Conservation (phyloP, 176 grass and related monocot species). For the Triticum aestivum region DNA sequence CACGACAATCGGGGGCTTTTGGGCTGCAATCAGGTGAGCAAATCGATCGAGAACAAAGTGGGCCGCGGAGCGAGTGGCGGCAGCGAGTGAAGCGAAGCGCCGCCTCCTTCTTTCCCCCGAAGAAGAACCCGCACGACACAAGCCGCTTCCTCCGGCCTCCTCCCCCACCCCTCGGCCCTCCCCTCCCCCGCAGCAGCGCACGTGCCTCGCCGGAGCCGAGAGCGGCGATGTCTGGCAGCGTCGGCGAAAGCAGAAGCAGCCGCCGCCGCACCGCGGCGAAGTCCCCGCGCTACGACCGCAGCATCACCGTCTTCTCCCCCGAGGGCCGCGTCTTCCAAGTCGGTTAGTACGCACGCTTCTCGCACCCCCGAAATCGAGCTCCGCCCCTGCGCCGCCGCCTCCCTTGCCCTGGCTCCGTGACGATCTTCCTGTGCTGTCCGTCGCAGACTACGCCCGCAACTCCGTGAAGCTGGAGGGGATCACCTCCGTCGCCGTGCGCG, state of each 20-base stretch:
- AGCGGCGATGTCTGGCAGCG: background rate
- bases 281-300: constrained; percentile 28
- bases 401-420: background rate
- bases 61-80: background rate
- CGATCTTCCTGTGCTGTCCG: background rate
- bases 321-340: constrained; percentile 58
- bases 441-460: constrained; percentile 57
- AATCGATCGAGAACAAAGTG: background rate
- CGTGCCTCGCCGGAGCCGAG: background rate
- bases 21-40: background rate
- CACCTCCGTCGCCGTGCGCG: constrained; percentile 67
- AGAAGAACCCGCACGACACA: background rate
- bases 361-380: background rate
- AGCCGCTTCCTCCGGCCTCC: background rate
- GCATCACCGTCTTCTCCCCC: constrained; percentile 58
- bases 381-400: no score
- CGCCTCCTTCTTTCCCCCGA: background rate
- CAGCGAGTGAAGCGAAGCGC: background rate
- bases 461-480: constrained; percentile 52
- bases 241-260: background rate
- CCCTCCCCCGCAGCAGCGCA: background rate
- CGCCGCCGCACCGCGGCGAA: background rate
- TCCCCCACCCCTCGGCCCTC: background rate
- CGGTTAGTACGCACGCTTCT: constrained; percentile 37
- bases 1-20: background rate